phyloP scores from a whole-genome alignment of 495 filamentous ascomycete species.

The Amorphotheca resinae region DNA sequence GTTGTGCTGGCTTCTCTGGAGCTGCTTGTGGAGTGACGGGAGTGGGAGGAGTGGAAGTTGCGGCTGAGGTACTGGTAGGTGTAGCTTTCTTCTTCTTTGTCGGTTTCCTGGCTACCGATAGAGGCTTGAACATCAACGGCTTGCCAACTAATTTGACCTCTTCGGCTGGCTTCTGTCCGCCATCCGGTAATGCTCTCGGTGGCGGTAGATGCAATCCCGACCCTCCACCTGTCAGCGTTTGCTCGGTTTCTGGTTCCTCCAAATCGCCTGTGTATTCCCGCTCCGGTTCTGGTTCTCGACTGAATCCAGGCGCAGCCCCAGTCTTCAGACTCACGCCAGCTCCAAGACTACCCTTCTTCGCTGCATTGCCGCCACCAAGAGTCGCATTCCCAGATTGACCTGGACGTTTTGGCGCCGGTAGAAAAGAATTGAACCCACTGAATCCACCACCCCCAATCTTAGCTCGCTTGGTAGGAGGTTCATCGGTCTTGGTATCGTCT shows the following conservation, averaged over 20 bases:
- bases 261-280: constrained; percentile 14
- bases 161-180: constrained; percentile 34
- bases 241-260: constrained; percentile 15
- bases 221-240: background rate
- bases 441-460: constrained; percentile 48
- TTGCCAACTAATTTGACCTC: constrained; percentile 63
- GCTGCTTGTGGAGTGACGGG: constrained; percentile 5
- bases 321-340: constrained; percentile 64
- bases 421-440: constrained; percentile 68
- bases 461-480: constrained; percentile 59
- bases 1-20: constrained; percentile 18
- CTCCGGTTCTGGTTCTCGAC: constrained; percentile 32
- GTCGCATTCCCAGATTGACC: constrained; percentile 27
- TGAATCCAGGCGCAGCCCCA: constrained; percentile 64
- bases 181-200: constrained; percentile 25
- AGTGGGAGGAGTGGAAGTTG: constrained; percentile 1
- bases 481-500: constrained; percentile 34
- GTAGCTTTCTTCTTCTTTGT: constrained; percentile 45
- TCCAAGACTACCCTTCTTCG: constrained; percentile 14
- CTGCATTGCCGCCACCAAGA: constrained; percentile 20
- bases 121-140: constrained; percentile 74
- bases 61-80: background rate
- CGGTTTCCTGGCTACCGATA: constrained; percentile 64
- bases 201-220: constrained; percentile 5
- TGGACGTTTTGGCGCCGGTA: constrained; percentile 71